A percentile compares a stretch with the other conserved stretches of the same genome.
Conservation (phyloP, 768 basidiomycete species). For the Tylopilus cervinicoccineus region DNA sequence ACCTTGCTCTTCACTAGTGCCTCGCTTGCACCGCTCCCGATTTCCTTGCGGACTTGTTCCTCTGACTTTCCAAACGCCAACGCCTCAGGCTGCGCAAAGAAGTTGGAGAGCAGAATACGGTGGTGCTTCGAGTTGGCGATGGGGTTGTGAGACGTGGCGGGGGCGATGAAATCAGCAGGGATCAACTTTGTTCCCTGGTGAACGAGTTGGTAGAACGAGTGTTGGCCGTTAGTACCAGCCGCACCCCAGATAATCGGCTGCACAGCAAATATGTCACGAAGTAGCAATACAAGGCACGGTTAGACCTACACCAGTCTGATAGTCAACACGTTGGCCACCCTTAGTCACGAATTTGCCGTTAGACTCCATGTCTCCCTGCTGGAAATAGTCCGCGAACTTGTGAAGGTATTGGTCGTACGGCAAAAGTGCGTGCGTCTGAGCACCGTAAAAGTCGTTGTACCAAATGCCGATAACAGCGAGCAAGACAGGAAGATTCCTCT, state of each 20-base stretch:
- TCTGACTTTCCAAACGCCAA: constrained; percentile 98
- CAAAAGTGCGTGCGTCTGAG: constrained; percentile 92
- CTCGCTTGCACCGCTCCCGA: constrained; percentile 69
- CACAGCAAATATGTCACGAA: neutral
- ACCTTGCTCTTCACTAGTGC: constrained; percentile 94
- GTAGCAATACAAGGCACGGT: neutral
- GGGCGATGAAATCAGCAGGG: constrained; percentile 90
- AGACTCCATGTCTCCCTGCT: constrained; percentile 99
- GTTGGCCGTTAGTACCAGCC: constrained; percentile 96
- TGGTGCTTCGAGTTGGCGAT: constrained; percentile 87
- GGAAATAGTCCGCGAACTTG: constrained; percentile 99
- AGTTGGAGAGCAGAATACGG: constrained; percentile 95
- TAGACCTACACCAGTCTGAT: constrained; percentile 88
- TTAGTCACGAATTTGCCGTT: constrained; percentile 98
- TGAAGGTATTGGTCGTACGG: constrained; percentile 99
- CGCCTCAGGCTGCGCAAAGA: constrained; percentile 97
- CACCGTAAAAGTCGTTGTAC: constrained; percentile 99
- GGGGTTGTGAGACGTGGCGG: constrained; percentile 87
- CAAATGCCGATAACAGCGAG: constrained; percentile 89
- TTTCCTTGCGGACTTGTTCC: constrained; percentile 71
- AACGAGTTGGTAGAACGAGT: constrained; percentile 98
- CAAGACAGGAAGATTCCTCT: constrained; percentile 89
- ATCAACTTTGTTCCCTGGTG: constrained; percentile 93
- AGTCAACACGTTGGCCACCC: constrained; percentile 85
- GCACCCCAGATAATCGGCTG: constrained; percentile 99